Conservation (phyloP, 805 yeast genomes). For the Kodamaea leandrae region DNA sequence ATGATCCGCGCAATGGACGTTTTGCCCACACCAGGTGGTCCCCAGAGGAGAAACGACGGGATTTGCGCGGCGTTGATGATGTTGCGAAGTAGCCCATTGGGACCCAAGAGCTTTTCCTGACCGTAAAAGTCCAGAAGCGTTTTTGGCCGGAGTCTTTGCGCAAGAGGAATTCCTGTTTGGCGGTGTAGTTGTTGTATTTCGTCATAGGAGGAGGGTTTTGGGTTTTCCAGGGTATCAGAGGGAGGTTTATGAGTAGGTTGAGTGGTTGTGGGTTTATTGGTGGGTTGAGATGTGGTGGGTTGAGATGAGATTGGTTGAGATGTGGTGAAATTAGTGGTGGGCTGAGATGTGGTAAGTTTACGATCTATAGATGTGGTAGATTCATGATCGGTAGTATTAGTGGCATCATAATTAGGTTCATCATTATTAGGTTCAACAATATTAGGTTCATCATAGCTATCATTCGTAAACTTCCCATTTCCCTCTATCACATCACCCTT, state of each 20-base stretch:
- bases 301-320: too few relatives aligned
- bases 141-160: constrained; percentile 41
- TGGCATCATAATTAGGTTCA: too few relatives aligned
- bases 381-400: too few relatives aligned
- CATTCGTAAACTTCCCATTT: not conserved
- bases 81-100: constrained; percentile 35
- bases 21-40: constrained; percentile 45
- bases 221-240: not conserved
- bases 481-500: constrained; percentile 33
- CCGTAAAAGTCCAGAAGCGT: constrained; percentile 39
- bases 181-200: constrained; percentile 16
- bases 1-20: constrained; percentile 42
- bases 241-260: too few relatives aligned
- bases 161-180: constrained; percentile 31
- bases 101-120: constrained; percentile 40
- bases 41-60: constrained; percentile 45
- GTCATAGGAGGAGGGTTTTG: constrained; percentile 2
- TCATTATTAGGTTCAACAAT: too few relatives aligned
- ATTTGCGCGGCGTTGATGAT: constrained; percentile 32
- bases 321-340: too few relatives aligned
- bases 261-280: too few relatives aligned
- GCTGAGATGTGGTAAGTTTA: too few relatives aligned
- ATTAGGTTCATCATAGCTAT: too few relatives aligned
- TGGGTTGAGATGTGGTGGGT: too few relatives aligned
- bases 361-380: too few relatives aligned